These are phyloP conservation scores for Serendipita indica DNA, from an alignment of 768 basidiomycete genomes.

Conservation along the genomic window DNA sequence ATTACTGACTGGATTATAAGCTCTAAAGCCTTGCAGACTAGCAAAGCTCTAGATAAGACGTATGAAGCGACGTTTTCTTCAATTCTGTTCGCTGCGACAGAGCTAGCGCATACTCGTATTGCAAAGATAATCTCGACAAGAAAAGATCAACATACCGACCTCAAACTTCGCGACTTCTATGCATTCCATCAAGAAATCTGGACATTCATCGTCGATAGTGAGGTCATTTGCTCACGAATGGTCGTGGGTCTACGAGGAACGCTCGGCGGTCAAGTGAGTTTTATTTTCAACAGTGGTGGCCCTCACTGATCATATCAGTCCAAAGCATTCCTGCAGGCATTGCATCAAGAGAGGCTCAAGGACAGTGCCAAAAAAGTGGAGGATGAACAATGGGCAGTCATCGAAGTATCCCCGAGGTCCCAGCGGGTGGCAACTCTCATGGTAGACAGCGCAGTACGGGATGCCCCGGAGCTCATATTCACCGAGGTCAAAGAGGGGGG, in stretches of 20 bases:
- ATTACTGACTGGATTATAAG: too few relatives aligned
- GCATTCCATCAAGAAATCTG: constrained; percentile 73
- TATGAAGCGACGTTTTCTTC: constrained; percentile 37
- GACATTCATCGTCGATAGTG: constrained; percentile 79
- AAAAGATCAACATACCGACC: constrained; percentile 59
- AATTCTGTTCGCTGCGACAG: constrained; percentile 63
- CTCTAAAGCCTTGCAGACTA: too few relatives aligned
- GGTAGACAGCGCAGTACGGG: constrained; percentile 65
- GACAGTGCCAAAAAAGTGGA: constrained; percentile 82
- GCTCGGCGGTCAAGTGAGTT: constrained; percentile 58
- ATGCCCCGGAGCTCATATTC: constrained; percentile 55
- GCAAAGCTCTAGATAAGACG: too few relatives aligned
- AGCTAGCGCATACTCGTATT: constrained; percentile 69
- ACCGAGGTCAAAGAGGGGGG: constrained; percentile 7
- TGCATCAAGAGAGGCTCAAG: constrained; percentile 69
- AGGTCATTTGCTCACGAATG: constrained; percentile 76
- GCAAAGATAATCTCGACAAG: constrained; percentile 67
- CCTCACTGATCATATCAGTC: constrained; percentile 34
- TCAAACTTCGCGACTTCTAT: constrained; percentile 62
- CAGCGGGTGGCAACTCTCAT: constrained; percentile 64
- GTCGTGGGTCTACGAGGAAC: constrained; percentile 83
- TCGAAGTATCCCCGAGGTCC: constrained; percentile 48
- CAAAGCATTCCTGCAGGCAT: constrained; percentile 70
- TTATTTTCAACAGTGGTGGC: background rate
- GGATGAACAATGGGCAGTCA: constrained; percentile 85